A percentile compares a stretch with the other conserved stretches of the same genome.
Evolutionary conservation across 306 rosid species (phyloP).

Genomic region (Lathyrus sativus): DNA sequence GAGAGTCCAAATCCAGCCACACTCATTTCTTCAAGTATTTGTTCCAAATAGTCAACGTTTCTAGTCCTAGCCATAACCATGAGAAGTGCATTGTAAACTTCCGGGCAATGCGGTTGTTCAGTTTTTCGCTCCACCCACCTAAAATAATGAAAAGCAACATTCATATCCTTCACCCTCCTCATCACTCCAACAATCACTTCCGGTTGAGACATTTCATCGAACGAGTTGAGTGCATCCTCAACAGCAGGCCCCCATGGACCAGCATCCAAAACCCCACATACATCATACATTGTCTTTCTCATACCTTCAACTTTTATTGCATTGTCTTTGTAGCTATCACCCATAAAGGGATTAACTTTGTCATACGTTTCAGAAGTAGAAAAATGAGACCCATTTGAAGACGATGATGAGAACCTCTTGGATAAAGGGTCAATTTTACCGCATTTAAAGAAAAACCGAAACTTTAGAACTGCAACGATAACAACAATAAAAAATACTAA

Average conservation of each 20-base stretch:
- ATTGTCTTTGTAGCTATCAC: slow-evolving; percentile 35
- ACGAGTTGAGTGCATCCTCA: slow-evolving; percentile 56
- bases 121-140: slow-evolving; percentile 82
- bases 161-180: slow-evolving; percentile 71
- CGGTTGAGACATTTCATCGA: slow-evolving; percentile 62
- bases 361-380: slow-evolving; percentile 44
- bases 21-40: slow-evolving; percentile 87
- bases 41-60: slow-evolving; percentile 64
- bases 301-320: slow-evolving; percentile 43
- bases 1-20: slow-evolving; percentile 80
- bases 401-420: slow-evolving; percentile 42
- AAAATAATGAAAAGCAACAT: slow-evolving; percentile 63
- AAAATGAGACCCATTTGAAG: slow-evolving; percentile 49
- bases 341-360: slow-evolving; percentile 38
- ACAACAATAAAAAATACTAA: neutral
- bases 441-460: slow-evolving; percentile 41
- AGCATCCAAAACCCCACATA: slow-evolving; percentile 64
- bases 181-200: slow-evolving; percentile 76
- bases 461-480: slow-evolving; percentile 49
- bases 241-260: slow-evolving; percentile 70
- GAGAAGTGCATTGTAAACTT: slow-evolving; percentile 77
- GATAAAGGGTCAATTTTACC: slow-evolving; percentile 38
- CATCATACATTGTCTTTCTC: slow-evolving; percentile 56
- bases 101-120: slow-evolving; percentile 59
- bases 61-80: slow-evolving; percentile 76